phyloP scores from a whole-genome alignment of 345 rosid species.

The Orychophragmus violaceus region DNA sequence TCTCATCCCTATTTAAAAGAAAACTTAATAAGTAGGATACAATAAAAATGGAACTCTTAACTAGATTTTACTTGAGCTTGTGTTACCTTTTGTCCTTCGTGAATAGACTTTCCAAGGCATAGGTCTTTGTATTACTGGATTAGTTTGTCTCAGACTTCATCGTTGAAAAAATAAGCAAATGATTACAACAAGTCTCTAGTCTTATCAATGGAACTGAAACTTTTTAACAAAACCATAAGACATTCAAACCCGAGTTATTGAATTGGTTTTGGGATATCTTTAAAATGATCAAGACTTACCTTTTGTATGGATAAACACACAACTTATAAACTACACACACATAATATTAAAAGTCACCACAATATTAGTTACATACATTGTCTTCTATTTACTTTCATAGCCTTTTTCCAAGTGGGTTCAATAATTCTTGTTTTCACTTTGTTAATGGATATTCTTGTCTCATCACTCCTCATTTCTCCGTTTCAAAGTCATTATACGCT shows the following conservation, averaged over 20 bases:
- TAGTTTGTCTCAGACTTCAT: no score
- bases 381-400: not conserved
- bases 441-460: not conserved
- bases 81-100: no score
- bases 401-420: not conserved
- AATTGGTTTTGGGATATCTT: not conserved
- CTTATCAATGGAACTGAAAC: not conserved
- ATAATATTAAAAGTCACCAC: not conserved
- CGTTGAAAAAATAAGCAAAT: no score
- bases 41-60: no score
- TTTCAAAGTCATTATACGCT: not conserved
- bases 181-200: no score
- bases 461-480: not conserved
- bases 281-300: not conserved
- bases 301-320: not conserved
- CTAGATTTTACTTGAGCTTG: no score
- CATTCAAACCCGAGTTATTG: not conserved
- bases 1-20: no score
- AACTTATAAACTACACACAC: not conserved
- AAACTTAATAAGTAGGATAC: no score
- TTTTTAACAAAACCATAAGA: not conserved
- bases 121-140: no score
- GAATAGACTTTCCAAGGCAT: no score
- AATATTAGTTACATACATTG: not conserved
- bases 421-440: not conserved